Evolutionary conservation across 208 protist species (phyloP).

Genomic region (Angomonas deanei): DNA sequence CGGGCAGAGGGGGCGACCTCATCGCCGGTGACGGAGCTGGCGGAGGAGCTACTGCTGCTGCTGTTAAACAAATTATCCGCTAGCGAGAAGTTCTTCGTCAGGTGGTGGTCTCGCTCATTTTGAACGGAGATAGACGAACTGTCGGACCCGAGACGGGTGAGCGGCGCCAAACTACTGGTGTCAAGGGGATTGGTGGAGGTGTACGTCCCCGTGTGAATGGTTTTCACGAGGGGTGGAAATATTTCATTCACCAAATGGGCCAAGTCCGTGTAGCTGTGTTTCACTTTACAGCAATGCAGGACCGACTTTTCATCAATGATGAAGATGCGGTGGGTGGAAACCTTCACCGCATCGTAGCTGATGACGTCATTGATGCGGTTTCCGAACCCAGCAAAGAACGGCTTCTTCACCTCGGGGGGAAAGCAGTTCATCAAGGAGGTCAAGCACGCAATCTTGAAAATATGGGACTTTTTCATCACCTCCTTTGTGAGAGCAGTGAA

Average conservation of each 20-base stretch:
- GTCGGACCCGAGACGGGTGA: neutral
- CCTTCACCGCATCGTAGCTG: slow-evolving; percentile 74
- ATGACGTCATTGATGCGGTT: slow-evolving; percentile 89
- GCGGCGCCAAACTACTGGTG: neutral
- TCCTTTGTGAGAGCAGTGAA: slow-evolving; percentile 87
- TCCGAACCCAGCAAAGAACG: slow-evolving; percentile 90
- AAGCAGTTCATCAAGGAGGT: slow-evolving; percentile 69
- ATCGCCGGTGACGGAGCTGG: neutral
- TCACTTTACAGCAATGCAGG: slow-evolving; percentile 69
- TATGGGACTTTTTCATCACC: slow-evolving; percentile 83
- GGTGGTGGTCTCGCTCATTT: neutral
- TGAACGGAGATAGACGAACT: neutral
- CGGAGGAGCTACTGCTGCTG: neutral
- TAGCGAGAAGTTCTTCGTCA: slow-evolving; percentile 1
- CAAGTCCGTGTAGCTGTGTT: slow-evolving; percentile 73
- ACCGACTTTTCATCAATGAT: slow-evolving; percentile 81
- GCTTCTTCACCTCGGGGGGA: slow-evolving; percentile 35
- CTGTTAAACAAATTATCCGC: neutral
- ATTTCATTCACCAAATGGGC: slow-evolving; percentile 75
- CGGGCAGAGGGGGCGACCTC: neutral
- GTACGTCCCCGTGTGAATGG: neutral
- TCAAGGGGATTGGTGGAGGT: neutral
- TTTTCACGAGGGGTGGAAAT: slow-evolving; percentile 59
- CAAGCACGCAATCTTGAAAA: slow-evolving; percentile 90
- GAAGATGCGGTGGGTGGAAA: slow-evolving; percentile 82